Base-by-base conservation (phyloP, 2,329 filamentous ascomycete species). In the Geoglossum cookeanum region DNA sequence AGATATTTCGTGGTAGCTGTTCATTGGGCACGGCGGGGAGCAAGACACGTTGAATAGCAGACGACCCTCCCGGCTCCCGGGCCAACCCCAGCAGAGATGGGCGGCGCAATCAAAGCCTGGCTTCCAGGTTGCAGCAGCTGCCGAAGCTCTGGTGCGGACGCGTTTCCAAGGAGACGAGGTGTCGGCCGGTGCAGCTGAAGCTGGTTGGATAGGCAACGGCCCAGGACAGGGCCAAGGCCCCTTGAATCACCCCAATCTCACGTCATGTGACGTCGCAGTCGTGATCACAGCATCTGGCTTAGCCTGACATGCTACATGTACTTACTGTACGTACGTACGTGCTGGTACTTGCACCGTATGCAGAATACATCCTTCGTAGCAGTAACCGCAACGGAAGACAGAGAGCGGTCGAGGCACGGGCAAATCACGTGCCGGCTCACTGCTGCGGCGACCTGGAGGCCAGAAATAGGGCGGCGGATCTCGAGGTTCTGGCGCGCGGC, bases 121-220 rank as follows among this genome's bases (percentile, higher is more conserved):
- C 39, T 42, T 15, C 39, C 11, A 15, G 8, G 39, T 42, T 42
- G 39, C 39, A 42, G 39, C 39, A 22, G 22, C n/a, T 42, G 39
- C 39, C 13, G 39, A 42, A 15, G 27, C 5, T 52, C 32, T 33
- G 48, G 17, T 33, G 48, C 48, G 32, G 48, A 8, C 32, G 48
- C 29, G 32, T 52, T 52, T 33, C 29, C 17, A 52, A 52, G 27
- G 32, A 33, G 48, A 33, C 48, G 49, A 35, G 33, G 49, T n/a
- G 49, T 53, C 15, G 30, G 30, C 32, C 30, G 30, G 49, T 35
- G n/a, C 49, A 53, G 49, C 49, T 53, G 49, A 53, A 33, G 30
- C 30, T 32, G 49, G 49, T 53, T 53, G 49, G 49, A 53, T 27
- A 37, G 49, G 49, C 49, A 53, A 53, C 49, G 49, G 30, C 32